Base-by-base conservation (phyloP, 23 red algal species). In the Pyropia haitanensis region DNA sequence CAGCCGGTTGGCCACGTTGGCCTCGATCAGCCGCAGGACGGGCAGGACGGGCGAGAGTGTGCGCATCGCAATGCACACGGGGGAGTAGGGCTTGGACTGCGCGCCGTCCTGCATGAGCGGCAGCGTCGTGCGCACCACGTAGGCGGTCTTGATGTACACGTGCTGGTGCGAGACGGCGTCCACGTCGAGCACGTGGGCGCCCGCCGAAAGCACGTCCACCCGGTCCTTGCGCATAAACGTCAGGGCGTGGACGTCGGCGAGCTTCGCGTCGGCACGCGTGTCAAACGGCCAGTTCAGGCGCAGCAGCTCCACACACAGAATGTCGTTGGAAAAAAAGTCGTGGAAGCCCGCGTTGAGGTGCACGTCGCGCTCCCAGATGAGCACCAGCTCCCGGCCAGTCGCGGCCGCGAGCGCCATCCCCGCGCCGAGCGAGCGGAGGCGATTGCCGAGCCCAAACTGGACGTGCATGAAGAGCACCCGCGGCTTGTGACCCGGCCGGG, bases 211-310 rank as follows among this genome's bases (percentile, higher is more conserved):
- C 39, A 46, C 39, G 10, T 46, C 10, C 1, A 58, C 24, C 55
- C 55, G 55, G 55, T 58, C 55, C 19, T 20, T 20, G 31, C 72
- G 60, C 71, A 87, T 87, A 30, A 87, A 87, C 18, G 73, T 87
- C 63, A 87, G 75, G 7, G 70, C 82, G 34, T 76, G 52, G 20
- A 58, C 8, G 24, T 22, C 19, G 55, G 9, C 55, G 28, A 71
- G 65, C 53, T 87, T 87, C 1, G 72, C 61, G 60, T 59, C 70
- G 25, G 51, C 32, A 0, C 39, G 39, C 57, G 67, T 71, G 23
- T 71, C 70, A 13, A 71, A 71, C 59, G 79, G 79, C 79, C 79
- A 84, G n/a, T 72, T 84, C 79, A 84, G 59, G 34, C 68, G 73
- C 59, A 84, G 33, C 69, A 73, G 72, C 8, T 84, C 79, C 2